These are phyloP conservation scores for Cyberlindnera samutprakarnensis DNA, from an alignment of 805 yeast species.

Conservation along the genomic window DNA sequence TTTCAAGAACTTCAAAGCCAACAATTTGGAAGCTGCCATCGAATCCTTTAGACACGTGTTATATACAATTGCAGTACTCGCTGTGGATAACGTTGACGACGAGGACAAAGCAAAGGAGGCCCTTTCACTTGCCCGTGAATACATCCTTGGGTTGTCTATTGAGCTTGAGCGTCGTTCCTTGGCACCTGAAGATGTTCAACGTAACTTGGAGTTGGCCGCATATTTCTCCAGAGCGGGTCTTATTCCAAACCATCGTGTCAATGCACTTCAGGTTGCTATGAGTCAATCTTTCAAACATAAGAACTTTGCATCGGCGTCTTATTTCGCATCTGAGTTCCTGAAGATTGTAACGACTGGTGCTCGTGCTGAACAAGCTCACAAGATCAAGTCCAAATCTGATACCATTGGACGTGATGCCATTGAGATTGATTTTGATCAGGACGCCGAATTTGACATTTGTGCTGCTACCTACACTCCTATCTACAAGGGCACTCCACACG, in stretches of 20 bases:
- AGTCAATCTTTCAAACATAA: constrained; percentile 83
- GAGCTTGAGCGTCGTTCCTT: constrained; percentile 84
- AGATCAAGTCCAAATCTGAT: constrained; percentile 76
- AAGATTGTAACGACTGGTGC: constrained; percentile 63
- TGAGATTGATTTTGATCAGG: constrained; percentile 88
- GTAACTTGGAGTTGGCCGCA: constrained; percentile 92
- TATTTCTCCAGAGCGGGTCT: constrained; percentile 85
- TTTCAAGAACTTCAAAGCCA: constrained; percentile 74
- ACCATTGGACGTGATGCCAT: constrained; percentile 76
- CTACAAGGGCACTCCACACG: constrained; percentile 63
- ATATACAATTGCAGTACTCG: constrained; percentile 62
- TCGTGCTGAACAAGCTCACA: constrained; percentile 82
- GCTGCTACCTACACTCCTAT: constrained; percentile 84
- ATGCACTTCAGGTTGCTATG: constrained; percentile 94
- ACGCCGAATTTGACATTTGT: constrained; percentile 86
- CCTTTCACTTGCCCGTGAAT: constrained; percentile 72
- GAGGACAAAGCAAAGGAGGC: constrained; percentile 70
- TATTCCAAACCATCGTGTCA: constrained; percentile 74
- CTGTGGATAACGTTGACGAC: constrained; percentile 68
- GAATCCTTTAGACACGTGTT: constrained; percentile 71
- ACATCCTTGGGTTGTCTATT: constrained; percentile 85
- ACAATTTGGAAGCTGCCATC: constrained; percentile 78
- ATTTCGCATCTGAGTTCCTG: constrained; percentile 81
- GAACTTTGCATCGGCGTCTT: constrained; percentile 82
- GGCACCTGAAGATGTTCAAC: constrained; percentile 62